phyloP scores from a whole-genome alignment of 345 rosid genomes.

The Salix viminalis region DNA sequence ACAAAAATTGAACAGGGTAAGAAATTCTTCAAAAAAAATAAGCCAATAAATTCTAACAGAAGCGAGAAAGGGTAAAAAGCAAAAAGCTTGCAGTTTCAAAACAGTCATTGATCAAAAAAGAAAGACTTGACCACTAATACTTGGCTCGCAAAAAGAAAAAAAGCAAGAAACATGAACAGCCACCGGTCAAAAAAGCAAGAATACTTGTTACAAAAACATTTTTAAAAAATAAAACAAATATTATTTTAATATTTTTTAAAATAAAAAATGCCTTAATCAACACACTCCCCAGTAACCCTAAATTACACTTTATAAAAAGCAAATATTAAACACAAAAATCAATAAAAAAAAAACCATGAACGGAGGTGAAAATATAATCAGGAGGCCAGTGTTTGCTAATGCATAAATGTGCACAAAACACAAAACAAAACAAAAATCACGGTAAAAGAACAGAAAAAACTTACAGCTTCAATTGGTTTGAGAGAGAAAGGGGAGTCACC shows the following conservation, averaged over 20 bases:
- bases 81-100: background rate
- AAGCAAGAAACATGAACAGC: background rate
- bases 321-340: background rate
- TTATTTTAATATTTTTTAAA: too few species aligned
- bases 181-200: background rate
- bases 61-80: background rate
- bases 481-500: constrained; percentile 88
- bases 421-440: background rate
- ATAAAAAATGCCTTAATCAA: too few species aligned
- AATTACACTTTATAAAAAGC: background rate
- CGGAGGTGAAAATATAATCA: background rate
- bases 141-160: background rate
- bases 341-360: background rate
- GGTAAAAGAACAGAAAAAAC: constrained; percentile 1
- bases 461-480: constrained; percentile 81
- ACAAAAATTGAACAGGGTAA: background rate
- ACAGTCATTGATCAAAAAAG: background rate
- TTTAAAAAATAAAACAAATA: too few species aligned
- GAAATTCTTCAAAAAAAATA: background rate
- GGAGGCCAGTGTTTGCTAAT: background rate
- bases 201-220: too few species aligned
- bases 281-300: too few species aligned
- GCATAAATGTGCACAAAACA: background rate
- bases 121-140: background rate
- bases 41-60: background rate